Base-by-base conservation (phyloP, 2,329 filamentous ascomycete genomes). In the Fusarium sp. region DNA sequence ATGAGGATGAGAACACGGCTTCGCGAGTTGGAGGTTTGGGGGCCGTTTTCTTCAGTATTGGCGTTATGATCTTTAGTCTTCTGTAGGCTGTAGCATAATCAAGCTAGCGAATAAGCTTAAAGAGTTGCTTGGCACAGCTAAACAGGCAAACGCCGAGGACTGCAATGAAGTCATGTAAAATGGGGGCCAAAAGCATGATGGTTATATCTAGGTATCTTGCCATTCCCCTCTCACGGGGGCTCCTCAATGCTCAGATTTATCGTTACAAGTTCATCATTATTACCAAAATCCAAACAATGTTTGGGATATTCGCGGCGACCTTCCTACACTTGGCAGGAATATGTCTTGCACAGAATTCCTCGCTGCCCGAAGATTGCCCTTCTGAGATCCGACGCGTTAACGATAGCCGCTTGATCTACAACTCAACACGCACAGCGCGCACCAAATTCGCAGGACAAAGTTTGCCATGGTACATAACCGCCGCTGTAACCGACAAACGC, bases 391-490 rank as follows among this genome's bases (percentile, higher is more conserved):
- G 0, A 47, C 8, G 3, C 6, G 5, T 47, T 22, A 1, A 47
- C 0, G 8, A 47, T 4, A 18, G 18, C 8, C 1, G 2, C 6
- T 47, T 47, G 26, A 22, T 47, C 44, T 47, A 28, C 44, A 47
- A 47, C 26, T 47, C 44, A 5, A 47, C 44, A 0, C 44, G 44
- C 6, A 47, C 44, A 11, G 26, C 44, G 0, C 44, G 44, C 13
- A 15, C 26, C 26, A 28, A 1, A 7, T 28, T 47, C 24, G 3
- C 13, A 11, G 18, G 44, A 0, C 24, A 28, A 0, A 0, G 0
- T 22, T 6, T 0, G 24, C 44, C 44, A 47, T 47, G 44, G 44
- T 47, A 47, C 44, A 47, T 47, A 47, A 47, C 44, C 18, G 13
- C 13, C 18, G 0, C 44, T 22, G 3, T 47, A 5, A 47, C 24